These are phyloP conservation scores for Phyllosticta citribraziliensis DNA, from an alignment of 2,329 filamentous ascomycete species.

Conservation along the genomic window DNA sequence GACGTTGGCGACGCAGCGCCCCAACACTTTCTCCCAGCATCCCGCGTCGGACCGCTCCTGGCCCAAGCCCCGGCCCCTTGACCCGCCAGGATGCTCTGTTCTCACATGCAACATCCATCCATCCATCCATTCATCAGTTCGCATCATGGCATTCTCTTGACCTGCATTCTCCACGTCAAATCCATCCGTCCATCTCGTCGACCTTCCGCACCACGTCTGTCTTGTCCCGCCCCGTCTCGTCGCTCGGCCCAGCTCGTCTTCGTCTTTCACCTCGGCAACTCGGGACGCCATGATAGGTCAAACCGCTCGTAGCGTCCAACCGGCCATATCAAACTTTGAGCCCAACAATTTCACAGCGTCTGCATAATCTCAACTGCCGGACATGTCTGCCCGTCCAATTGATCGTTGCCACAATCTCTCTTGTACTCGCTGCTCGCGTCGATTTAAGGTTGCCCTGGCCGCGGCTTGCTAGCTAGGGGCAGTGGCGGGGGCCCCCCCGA, in stretches of 20 bases:
- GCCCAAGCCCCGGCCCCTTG: not conserved
- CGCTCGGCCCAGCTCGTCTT: no score
- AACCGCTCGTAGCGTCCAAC: not conserved
- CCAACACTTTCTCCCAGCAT: not conserved
- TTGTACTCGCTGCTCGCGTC: not conserved
- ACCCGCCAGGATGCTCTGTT: not conserved
- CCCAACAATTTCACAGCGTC: not conserved
- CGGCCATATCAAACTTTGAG: not conserved
- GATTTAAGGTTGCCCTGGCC: not conserved
- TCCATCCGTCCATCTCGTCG: not conserved
- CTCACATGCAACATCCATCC: not conserved
- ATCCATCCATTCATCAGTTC: not conserved
- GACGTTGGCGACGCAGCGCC: not conserved
- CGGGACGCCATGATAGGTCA: conserved; percentile 4
- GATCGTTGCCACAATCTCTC: not conserved
- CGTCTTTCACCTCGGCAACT: conserved; percentile 1
- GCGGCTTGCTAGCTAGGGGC: conserved; percentile 48
- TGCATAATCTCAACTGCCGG: not conserved
- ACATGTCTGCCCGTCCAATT: not conserved
- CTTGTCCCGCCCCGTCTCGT: not conserved
- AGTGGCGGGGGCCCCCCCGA: conserved; percentile 43
- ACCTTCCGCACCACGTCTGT: not conserved
- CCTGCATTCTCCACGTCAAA: not conserved
- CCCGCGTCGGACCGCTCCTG: not conserved
- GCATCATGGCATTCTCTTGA: not conserved